Percentiles rank a stretch among this genome's conserved stretches.
Evolutionary conservation across 2,329 filamentous ascomycete genomes (phyloP).

Genomic region (Fusarium oxysporum): DNA sequence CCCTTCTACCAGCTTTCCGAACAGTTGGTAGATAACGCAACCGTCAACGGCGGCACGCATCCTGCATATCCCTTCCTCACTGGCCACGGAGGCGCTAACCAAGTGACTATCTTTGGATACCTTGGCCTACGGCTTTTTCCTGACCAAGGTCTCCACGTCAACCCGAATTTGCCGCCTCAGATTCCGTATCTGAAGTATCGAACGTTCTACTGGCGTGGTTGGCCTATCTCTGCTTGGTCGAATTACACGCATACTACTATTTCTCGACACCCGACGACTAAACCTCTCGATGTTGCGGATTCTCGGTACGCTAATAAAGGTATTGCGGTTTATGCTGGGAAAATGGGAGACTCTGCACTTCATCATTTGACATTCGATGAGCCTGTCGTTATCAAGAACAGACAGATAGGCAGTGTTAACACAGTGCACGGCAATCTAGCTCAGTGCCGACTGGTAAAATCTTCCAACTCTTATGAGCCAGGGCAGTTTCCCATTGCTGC

Average conservation of each 20-base stretch:
- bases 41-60: neutral
- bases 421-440: neutral
- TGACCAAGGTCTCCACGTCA: neutral
- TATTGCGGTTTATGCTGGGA: neutral
- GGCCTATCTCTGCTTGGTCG: constrained; percentile 5
- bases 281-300: constrained; percentile 3
- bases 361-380: neutral
- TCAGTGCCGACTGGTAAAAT: neutral
- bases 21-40: neutral
- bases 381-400: neutral
- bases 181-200: neutral
- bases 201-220: neutral
- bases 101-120: neutral
- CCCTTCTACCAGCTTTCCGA: neutral
- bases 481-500: neutral
- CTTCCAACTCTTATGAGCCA: neutral
- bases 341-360: neutral
- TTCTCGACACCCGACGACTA: neutral
- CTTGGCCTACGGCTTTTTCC: neutral
- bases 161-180: neutral
- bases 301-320: neutral
- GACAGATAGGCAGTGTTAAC: neutral
- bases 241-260: neutral
- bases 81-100: neutral
- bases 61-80: constrained; percentile 1